Evolutionary conservation across 176 grass and related monocot species (phyloP), one percentile per base, ranked within the genome.

Genomic region (Chloris gayana): DNA sequence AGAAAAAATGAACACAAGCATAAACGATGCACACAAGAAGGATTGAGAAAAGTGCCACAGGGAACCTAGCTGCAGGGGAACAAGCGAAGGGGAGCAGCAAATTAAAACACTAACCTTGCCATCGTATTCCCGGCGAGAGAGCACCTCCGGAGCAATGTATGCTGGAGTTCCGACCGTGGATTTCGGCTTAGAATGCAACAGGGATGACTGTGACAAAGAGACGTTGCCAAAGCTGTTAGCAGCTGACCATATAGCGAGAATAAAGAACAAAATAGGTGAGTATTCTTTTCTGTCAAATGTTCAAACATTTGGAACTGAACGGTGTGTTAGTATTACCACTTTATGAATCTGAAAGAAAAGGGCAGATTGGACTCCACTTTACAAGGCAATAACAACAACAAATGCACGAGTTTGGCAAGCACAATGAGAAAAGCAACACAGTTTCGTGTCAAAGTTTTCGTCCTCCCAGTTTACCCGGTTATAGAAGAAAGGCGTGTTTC

Each of bases 91-190:
- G 34, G 39, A 39, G 31, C 33, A 41, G 15, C 0, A 68, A 79
- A 69, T 80, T 37, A 74, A 18, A 64, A 32, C 2, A 90, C 91
- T 88, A 35, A 94, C 91, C 91, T 94, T 94, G 85, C 91, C 91
- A 41, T 94, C 91, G 4, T 94, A 94, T 65, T 94, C 91, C 59
- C 88, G 82, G 34, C 85, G 91, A 10, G 88, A 86, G 24, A 94
- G 91, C 64, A 94, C 91, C 77, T 94, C 91, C 4, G 91, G 91
- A 75, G 91, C 91, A 41, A 94, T 94, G 76, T 94, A 94, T 4
- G 91, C 91, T 21, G 91, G 91, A 78, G 91, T 94, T 14, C 91
- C 91, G 15, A 94, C 91, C 5, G 91, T 91, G 15, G 91, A 94
- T 78, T 94, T 94, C 11, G 91, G 91, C 61, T 87, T 87, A 3